Evolutionary conservation across 169 alveolate species (phyloP), one percentile per base, ranked within the genome.

Genomic region (Plasmodium gonderi): DNA sequence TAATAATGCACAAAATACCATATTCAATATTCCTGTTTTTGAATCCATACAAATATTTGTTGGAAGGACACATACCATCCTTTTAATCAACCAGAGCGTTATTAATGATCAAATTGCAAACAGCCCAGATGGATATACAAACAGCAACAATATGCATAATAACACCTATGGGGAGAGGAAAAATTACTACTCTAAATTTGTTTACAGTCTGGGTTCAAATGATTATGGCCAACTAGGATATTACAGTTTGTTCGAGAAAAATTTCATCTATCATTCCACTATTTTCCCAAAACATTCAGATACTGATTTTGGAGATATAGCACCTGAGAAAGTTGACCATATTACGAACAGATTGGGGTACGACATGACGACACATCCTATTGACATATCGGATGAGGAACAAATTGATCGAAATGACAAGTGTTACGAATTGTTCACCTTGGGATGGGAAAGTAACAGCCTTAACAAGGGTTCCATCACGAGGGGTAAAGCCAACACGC

Each of bases 141-240:
- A 20, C 23, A 31, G 29, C 40, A 23, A 4, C 40, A 23, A 4
- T 47, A n/a, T 17, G 36, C 7, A 42, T 23, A 38, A 72, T 5
- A 26, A 45, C 75, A 36, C 44, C 5, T 29, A 67, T 67, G 79
- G 75, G 68, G 31, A 51, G 42, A 78, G 78, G 26, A 67, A 54
- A 67, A 60, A 78, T 14, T 49, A 29, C 49, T 90, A 90, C 74
- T 17, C 74, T 14, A 90, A 64, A 79, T 90, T 77, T 78, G 97
- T 98, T 9, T 98, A 95, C 95, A 92, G 99, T 33, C 96, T 99
- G 99, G 99, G 99, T 5, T 98, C 98, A 26, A 97, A 98, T 79
- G 96, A 97, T 36, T 96, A 96, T 90, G 99, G 99, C 44, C 98
- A 98, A 91, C 96, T 98, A 23, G 99, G 99, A 38, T 90, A 90